Base-by-base conservation (phyloP, 2,329 filamentous ascomycete species). In the Monilinia fructicola region DNA sequence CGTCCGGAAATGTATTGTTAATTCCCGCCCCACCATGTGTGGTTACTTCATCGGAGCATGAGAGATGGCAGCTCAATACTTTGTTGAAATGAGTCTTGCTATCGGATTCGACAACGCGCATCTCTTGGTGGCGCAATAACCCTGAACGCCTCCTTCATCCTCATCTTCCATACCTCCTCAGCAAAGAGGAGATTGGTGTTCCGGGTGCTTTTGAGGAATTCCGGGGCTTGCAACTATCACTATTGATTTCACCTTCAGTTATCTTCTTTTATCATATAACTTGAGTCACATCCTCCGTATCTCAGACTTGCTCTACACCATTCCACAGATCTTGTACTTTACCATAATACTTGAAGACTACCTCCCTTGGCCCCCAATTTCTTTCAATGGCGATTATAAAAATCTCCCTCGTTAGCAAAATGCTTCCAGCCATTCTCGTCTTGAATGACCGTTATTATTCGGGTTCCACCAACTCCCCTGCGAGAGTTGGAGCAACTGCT, bases 361-460 rank as follows among this genome's bases (percentile, higher is more conserved):
- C 44, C 35, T 31, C 55, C 5, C 28, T 66, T 31, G 64, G 46
- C 64, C 55, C 48, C 55, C 50, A 61, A 44, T 18, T 38, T 23
- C 52, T 42, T 44, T 52, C 55, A 21, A 59, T 42, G 38, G n/a
- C 23, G 48, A 44, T 55, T 44, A 61, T 46, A 38, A 61, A 61
- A 6, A 46, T 26, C 21, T 61, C 40, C 26, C 26, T n/a, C n/a
- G 5, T 16, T 50, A 55, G 26, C 2, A 66, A 66, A 42, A 66
- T 69, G 58, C 68, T 69, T 56, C 68, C 68, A n/a, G 68, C 66
- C 2, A 68, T 69, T 28, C 53, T 68, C 28, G 56, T 69, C 14
- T 38, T 69, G 42, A 69, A 69, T 53, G 56, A 54, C 28, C 58
- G 60, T 16, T 69, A 69, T 62, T 66, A 66, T 64, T 66, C 68